A percentile compares a stretch with the other conserved stretches of the same genome.
These are phyloP conservation scores for Kwoniella dendrophila DNA, from an alignment of 768 basidiomycete genomes.

Conservation along the genomic window DNA sequence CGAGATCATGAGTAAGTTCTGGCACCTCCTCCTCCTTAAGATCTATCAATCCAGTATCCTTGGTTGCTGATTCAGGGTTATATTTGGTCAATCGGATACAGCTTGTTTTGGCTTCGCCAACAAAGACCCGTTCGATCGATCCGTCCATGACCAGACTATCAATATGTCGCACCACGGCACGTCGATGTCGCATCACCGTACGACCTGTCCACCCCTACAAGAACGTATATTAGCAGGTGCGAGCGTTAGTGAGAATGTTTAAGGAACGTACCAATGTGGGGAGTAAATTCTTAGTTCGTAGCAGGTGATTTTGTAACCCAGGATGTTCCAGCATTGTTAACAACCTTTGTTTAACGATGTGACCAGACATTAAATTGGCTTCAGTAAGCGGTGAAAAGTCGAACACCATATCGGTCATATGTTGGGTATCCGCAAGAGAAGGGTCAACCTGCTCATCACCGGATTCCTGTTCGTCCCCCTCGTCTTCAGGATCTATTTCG, in stretches of 20 bases:
- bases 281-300: slow-evolving; percentile 30
- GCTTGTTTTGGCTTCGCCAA: slow-evolving; percentile 28
- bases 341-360: slow-evolving; percentile 40
- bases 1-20: slow-evolving; percentile 10
- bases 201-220: slow-evolving; percentile 37
- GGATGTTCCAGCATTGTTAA: slow-evolving; percentile 44
- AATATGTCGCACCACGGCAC: slow-evolving; percentile 32
- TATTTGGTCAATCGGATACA: slow-evolving; percentile 45
- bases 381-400: slow-evolving; percentile 38
- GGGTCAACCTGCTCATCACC: slow-evolving; percentile 4
- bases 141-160: slow-evolving; percentile 32
- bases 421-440: neutral
- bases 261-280: slow-evolving; percentile 31
- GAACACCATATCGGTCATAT: slow-evolving; percentile 15
- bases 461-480: slow-evolving; percentile 14
- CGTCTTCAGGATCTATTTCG: neutral
- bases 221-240: neutral
- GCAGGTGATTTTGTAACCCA: slow-evolving; percentile 39
- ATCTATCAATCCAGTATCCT: neutral
- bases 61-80: slow-evolving; percentile 29
- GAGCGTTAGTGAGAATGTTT: neutral
- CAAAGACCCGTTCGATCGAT: slow-evolving; percentile 34
- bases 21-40: neutral
- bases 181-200: slow-evolving; percentile 24
- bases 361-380: slow-evolving; percentile 36